Base-by-base conservation (phyloP, 768 basidiomycete species). In the Leccinum sublutescens region DNA sequence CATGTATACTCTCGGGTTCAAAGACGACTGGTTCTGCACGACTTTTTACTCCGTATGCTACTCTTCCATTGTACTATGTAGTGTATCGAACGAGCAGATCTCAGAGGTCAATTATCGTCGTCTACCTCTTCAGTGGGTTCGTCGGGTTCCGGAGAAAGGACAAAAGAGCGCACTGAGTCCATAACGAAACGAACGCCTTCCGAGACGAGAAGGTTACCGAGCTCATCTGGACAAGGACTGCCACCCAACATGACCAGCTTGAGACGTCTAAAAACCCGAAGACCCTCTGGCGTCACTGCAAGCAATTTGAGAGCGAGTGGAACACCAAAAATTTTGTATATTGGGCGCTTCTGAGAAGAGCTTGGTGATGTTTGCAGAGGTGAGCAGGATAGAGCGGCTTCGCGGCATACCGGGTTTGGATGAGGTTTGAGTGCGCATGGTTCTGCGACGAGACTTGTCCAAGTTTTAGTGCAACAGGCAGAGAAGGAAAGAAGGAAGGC, bases 121-220 rank as follows among this genome's bases (percentile, higher is more conserved):
- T 23, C 23, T 23, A 23, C 23, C 23, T 23, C 23, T 23, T 23
- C 23, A 23, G 23, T 23, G 23, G 23, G 23, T 23, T 23, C 23
- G 23, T 23, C 23, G 23, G 23, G 23, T 23, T 23, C 23, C 23
- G 23, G 23, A 23, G 23, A 23, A 49, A 27, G 4, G 27, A 15
- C 34, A 36, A 15, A 36, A 36, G 34, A 36, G 73, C 75, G 61
- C 79, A 82, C 36, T 80, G 76, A 43, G 76, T 69, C 84, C 82
- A 64, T 80, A 83, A 51, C 76, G 72, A 84, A 71, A 25, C 76
- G 79, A 3, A 85, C 78, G 1, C 83, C 84, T 31, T 76, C 72
- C 0, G 73, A 73, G 3, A 77, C 77, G 12, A 85, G 75, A 40
- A 78, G 72, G 54, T 83, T 78, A 1, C 85, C 83, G 1, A 85